Percentiles rank a stretch among this genome's conserved stretches.
Evolutionary conservation across 2,329 filamentous ascomycete species (phyloP).

Genomic region (Scedosporium dehoogii): DNA sequence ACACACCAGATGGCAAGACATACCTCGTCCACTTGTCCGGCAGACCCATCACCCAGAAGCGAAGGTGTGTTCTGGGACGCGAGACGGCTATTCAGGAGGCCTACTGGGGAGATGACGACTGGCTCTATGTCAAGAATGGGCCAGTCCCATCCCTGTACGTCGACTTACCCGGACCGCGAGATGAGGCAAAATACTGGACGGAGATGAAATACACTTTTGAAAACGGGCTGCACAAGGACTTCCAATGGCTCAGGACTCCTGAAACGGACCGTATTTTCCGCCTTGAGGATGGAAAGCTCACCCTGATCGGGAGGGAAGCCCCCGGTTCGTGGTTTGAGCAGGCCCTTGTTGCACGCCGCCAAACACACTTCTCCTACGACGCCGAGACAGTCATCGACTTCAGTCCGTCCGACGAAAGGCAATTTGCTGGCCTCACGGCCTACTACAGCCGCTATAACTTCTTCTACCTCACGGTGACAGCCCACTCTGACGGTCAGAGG

Average conservation of each 20-base stretch:
- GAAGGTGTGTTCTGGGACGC: slow-evolving; percentile 43
- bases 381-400: slow-evolving; percentile 47
- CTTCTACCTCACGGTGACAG: slow-evolving; percentile 52
- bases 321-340: slow-evolving; percentile 52
- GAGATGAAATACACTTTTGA: slow-evolving; percentile 37
- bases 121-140: slow-evolving; percentile 52
- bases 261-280: slow-evolving; percentile 43
- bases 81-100: slow-evolving; percentile 50
- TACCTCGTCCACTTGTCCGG: slow-evolving; percentile 45
- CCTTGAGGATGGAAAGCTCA: slow-evolving; percentile 28
- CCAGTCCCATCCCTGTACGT: slow-evolving; percentile 44
- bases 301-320: slow-evolving; percentile 38
- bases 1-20: slow-evolving; percentile 40
- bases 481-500: slow-evolving; percentile 42
- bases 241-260: slow-evolving; percentile 48
- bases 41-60: slow-evolving; percentile 38
- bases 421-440: slow-evolving; percentile 50
- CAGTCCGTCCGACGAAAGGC: slow-evolving; percentile 44
- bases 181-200: slow-evolving; percentile 40
- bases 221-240: slow-evolving; percentile 35
- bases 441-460: slow-evolving; percentile 58
- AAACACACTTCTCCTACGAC: slow-evolving; percentile 51
- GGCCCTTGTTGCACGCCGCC: slow-evolving; percentile 42
- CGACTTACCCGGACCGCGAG: slow-evolving; percentile 35
- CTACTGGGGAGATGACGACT: slow-evolving; percentile 48